Base-by-base conservation (phyloP, 192 early-diverging fungal species). In the Podila epigama region DNA sequence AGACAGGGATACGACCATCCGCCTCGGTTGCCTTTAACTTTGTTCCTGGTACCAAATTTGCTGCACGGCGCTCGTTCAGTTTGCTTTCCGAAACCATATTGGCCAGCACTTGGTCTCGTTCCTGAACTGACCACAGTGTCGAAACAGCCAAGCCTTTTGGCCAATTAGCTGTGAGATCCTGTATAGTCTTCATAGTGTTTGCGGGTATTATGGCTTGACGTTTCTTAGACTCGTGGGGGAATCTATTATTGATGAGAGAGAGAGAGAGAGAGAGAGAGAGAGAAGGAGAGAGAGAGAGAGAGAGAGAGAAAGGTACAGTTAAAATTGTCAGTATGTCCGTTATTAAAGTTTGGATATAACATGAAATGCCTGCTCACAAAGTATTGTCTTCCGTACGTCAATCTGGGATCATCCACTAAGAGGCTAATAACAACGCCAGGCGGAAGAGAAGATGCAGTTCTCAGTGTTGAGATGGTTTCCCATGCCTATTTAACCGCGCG, bases 341-440 rank as follows among this genome's bases (percentile, higher is more conserved):
- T 40, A 13, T 52, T 37, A 15, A 5, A 12, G 18, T 18, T 33
- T 29, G n/a, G 25, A 1, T 20, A 61, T 8, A 13, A 50, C 9
- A 0, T 4, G 4, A 41, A 35, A 32, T 12, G 34, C 29, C 15
- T 33, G 35, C 18, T 20, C 16, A 15, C 25, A 15, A 35, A n/a
- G 9, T 31, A 41, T 35, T 44, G 31, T 27, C 27, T 12, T 15
- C 58, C 72, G 22, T 87, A 92, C 87, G 62, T 85, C 65, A 97
- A 63, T 29, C 97, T 88, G 2, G 96, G 97, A 61, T 99, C 97
- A 29, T 92, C 68, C 13, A 95, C 90, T 8, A 84, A 86, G 57
- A 99, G 79, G 4, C 90, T 92, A 9, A 99, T 44, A 0, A 95
- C 92, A 40, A 88, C 81, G n/a, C 93, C 93, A 11, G 92, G 83